Evolutionary conservation across 768 basidiomycete species (phyloP).

Genomic region (Galerina sulciceps): DNA sequence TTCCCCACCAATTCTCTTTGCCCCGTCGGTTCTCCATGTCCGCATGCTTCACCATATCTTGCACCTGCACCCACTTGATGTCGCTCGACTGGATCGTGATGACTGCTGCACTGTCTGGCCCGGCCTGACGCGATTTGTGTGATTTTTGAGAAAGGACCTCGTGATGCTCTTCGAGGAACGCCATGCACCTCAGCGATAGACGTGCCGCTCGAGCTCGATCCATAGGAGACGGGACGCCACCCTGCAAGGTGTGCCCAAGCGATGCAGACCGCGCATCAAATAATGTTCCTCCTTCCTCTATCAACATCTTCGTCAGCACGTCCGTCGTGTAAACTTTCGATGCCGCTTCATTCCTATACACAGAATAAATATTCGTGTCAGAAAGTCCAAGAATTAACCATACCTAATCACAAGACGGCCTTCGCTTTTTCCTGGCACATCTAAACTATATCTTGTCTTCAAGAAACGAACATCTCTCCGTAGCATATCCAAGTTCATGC

Average conservation of each 20-base stretch:
- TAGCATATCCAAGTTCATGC: conserved; percentile 83
- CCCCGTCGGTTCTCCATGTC: conserved; percentile 92
- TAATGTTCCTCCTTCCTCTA: conserved; percentile 89
- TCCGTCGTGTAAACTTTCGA: conserved; percentile 91
- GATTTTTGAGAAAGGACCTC: conserved; percentile 51
- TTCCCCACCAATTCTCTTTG: conserved; percentile 78
- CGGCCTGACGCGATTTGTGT: conserved; percentile 56
- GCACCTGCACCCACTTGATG: conserved; percentile 82
- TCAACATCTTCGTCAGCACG: conserved; percentile 90
- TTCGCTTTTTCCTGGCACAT: conserved; percentile 88
- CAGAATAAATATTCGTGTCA: conserved; percentile 3
- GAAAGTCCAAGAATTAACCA: conserved; percentile 24
- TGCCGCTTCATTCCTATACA: conserved; percentile 77
- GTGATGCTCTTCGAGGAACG: conserved; percentile 89
- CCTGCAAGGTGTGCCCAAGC: conserved; percentile 96
- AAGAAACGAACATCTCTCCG: conserved; percentile 88
- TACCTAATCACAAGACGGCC: conserved; percentile 93
- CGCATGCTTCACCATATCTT: conserved; percentile 82
- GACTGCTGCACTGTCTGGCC: conserved; percentile 76
- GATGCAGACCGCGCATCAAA: conserved; percentile 97
- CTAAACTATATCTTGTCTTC: conserved; percentile 82
- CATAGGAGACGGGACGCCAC: conserved; percentile 92
- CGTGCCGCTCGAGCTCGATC: conserved; percentile 93
- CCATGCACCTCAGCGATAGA: conserved; percentile 90
- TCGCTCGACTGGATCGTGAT: conserved; percentile 89